These are phyloP conservation scores for Pluteus cervinus DNA, from an alignment of 768 basidiomycete genomes.

Conservation along the genomic window DNA sequence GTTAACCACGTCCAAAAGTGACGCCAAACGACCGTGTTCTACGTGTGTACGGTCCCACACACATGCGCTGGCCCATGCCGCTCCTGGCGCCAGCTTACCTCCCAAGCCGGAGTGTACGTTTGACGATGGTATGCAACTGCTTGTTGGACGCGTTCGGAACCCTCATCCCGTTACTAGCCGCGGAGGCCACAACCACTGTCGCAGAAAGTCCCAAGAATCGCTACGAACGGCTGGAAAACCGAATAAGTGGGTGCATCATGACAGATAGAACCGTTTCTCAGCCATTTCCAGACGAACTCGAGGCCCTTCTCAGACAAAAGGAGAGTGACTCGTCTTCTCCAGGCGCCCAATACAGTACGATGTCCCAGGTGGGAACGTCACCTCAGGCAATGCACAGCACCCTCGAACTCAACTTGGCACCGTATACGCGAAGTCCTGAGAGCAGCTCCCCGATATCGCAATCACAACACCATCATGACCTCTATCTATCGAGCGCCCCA, in stretches of 20 bases:
- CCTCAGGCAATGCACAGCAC: too few relatives aligned
- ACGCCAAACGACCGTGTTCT: conserved; percentile 71
- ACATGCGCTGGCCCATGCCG: conserved; percentile 58
- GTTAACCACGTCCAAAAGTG: conserved; percentile 32
- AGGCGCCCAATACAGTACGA: not conserved
- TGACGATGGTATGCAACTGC: conserved; percentile 50
- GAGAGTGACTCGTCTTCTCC: conserved; percentile 30
- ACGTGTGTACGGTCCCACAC: conserved; percentile 74
- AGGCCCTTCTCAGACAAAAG: conserved; percentile 57
- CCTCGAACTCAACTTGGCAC: too few relatives aligned
- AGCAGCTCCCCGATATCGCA: too few relatives aligned
- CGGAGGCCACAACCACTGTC: conserved; percentile 27
- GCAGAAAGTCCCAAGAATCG: conserved; percentile 52
- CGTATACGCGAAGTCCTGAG: too few relatives aligned
- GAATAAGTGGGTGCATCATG: conserved; percentile 47
- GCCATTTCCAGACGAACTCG: conserved; percentile 52
- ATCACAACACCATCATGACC: too few relatives aligned
- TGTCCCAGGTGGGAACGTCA: too few relatives aligned
- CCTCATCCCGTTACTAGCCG: conserved; percentile 25
- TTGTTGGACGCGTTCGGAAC: conserved; percentile 2
- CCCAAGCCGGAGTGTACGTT: conserved; percentile 67
- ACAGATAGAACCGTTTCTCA: not conserved
- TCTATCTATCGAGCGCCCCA: not conserved
- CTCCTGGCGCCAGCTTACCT: conserved; percentile 48
- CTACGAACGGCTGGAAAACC: conserved; percentile 58